A percentile compares a stretch with the other conserved stretches of the same genome.
Evolutionary conservation across 177 flowering plant species (phyloP).

Genomic region (Vitis hybrid): DNA sequence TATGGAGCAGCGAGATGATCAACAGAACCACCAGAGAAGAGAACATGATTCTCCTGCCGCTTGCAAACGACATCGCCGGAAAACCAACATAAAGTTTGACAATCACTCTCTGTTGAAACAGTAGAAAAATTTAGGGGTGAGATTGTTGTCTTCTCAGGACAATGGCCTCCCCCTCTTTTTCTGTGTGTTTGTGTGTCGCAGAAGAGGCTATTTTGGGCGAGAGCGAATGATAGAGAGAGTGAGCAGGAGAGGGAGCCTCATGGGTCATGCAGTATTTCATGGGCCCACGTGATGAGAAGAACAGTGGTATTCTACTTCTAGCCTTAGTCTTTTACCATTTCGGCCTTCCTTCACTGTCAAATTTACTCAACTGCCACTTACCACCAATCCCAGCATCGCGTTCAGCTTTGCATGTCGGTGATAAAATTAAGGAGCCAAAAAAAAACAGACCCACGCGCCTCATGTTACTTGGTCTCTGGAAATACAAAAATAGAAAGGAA

Average conservation of each 20-base stretch:
- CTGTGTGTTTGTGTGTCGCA: constrained; percentile 1
- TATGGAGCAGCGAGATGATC: constrained; percentile 27
- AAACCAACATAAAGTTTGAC: constrained; percentile 23
- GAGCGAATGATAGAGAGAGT: constrained; percentile 8
- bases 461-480: too few relatives aligned
- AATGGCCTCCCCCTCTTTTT: constrained; percentile 4
- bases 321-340: too few relatives aligned
- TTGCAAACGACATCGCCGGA: constrained; percentile 31
- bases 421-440: background rate
- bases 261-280: constrained; percentile 3
- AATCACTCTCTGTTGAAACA: background rate
- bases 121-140: too few relatives aligned
- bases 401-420: constrained; percentile 19
- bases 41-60: constrained; percentile 15
- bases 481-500: too few relatives aligned
- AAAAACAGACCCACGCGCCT: background rate
- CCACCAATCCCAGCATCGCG: too few relatives aligned
- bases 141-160: background rate
- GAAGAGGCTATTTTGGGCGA: background rate
- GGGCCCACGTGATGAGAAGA: constrained; percentile 35
- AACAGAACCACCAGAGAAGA: constrained; percentile 14
- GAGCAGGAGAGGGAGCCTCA: constrained; percentile 6
- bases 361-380: background rate
- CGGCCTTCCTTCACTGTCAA: too few relatives aligned
- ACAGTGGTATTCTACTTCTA: too few relatives aligned